Conservation (phyloP, 805 yeast species). For the Yarrowia sp. region DNA sequence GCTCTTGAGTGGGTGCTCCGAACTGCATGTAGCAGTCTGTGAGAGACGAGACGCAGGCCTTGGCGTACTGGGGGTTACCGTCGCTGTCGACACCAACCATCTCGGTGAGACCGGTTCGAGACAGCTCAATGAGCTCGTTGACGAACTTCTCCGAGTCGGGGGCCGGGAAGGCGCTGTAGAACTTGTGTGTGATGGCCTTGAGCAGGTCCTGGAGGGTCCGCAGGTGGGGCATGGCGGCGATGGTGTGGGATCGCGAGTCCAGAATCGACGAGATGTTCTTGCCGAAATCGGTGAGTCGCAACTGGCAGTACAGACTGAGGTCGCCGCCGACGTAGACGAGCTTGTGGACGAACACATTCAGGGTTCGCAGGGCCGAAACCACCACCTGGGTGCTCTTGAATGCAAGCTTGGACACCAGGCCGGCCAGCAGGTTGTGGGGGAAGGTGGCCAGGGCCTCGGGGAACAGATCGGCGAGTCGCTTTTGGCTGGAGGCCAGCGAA, state of each 20-base stretch:
- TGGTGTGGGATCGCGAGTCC: conserved; percentile 43
- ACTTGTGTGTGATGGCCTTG: conserved; percentile 43
- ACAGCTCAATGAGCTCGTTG: conserved; percentile 39
- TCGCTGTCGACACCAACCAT: conserved; percentile 42
- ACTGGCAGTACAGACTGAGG: conserved; percentile 41
- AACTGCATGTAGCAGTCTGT: conserved; percentile 33
- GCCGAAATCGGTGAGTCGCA: conserved; percentile 44
- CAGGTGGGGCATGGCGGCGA: conserved; percentile 43
- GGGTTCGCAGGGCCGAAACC: conserved; percentile 22
- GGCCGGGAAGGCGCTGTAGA: conserved; percentile 27
- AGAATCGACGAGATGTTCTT: conserved; percentile 42
- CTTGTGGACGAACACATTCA: conserved; percentile 27
- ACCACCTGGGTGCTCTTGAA: conserved; percentile 37
- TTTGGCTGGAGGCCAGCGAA: conserved; percentile 34
- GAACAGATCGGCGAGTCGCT: conserved; percentile 31
- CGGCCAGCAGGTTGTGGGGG: conserved; percentile 24
- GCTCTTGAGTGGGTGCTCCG: conserved; percentile 2
- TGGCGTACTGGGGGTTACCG: conserved; percentile 26
- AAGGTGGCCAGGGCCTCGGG: conserved; percentile 37
- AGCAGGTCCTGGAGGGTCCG: conserved; percentile 44
- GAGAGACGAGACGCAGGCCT: conserved; percentile 42
- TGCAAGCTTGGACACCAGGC: conserved; percentile 35
- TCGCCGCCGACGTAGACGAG: conserved; percentile 30
- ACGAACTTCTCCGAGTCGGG: conserved; percentile 40
- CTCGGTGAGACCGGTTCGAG: conserved; percentile 39